These are phyloP conservation scores for Yamagishiella unicocca DNA, from an alignment of 139 green algal genomes.

Conservation along the genomic window DNA sequence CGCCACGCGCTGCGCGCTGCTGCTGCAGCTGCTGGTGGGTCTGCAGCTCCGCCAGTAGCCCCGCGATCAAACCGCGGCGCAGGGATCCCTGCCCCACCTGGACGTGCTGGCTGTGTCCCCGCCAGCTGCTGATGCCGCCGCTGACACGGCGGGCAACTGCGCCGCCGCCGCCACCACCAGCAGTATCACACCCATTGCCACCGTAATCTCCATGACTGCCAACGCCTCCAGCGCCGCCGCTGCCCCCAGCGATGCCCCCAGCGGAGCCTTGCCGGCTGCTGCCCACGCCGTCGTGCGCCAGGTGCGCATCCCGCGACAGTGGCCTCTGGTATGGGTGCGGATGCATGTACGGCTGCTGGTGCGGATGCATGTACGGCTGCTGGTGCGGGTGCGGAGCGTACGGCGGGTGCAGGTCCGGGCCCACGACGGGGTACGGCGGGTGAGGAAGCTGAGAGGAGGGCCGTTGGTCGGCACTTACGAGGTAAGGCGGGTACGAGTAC, in stretches of 20 bases:
- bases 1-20: background rate
- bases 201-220: background rate
- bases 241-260: background rate
- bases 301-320: background rate
- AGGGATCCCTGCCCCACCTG: too few species aligned
- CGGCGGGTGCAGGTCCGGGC: too few species aligned
- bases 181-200: background rate
- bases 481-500: too few species aligned
- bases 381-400: too few species aligned
- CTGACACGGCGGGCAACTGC: background rate
- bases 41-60: slow-evolving; percentile 4
- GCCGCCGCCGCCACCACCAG: background rate
- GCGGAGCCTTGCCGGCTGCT: background rate
- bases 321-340: background rate
- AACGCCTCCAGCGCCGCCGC: background rate
- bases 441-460: too few species aligned
- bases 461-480: too few species aligned
- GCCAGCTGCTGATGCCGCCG: background rate
- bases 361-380: background rate
- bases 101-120: background rate
- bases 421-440: too few species aligned
- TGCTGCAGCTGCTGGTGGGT: background rate
- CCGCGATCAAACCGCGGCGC: background rate
- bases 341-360: background rate
- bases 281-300: background rate